Evolutionary conservation across 768 basidiomycete genomes (phyloP).

Genomic region (Coprinopsis marcescibilis): DNA sequence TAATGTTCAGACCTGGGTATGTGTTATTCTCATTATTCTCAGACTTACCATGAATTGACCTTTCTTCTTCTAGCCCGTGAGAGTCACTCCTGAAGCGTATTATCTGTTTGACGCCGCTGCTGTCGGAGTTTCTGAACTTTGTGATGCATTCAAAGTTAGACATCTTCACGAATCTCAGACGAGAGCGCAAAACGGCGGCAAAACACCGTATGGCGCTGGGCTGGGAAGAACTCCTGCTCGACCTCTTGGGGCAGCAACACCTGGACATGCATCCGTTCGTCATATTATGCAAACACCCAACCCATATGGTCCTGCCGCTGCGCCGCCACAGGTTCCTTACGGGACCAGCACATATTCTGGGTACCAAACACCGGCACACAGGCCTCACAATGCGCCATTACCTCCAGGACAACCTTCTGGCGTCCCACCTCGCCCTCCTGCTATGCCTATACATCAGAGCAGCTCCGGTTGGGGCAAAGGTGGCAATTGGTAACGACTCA

Average conservation of each 20-base stretch:
- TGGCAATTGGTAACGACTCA: not conserved
- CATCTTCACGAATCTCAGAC: constrained; percentile 69
- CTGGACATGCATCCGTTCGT: constrained; percentile 75
- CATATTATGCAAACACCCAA: constrained; percentile 74
- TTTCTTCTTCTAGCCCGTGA: constrained; percentile 58
- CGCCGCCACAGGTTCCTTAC: constrained; percentile 32
- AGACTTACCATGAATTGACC: constrained; percentile 10
- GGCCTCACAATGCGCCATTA: constrained; percentile 16
- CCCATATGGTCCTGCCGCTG: constrained; percentile 53
- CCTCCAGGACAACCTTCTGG: constrained; percentile 27
- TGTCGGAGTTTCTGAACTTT: constrained; percentile 86
- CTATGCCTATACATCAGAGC: constrained; percentile 46
- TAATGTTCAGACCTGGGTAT: constrained; percentile 86
- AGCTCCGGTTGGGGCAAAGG: constrained; percentile 21
- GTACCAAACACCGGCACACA: constrained; percentile 46
- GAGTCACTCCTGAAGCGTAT: constrained; percentile 84
- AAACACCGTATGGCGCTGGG: constrained; percentile 75
- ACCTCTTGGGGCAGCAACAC: constrained; percentile 67
- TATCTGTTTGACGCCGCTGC: constrained; percentile 87
- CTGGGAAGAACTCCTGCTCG: constrained; percentile 66
- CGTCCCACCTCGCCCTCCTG: constrained; percentile 42
- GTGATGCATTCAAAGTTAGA: constrained; percentile 94
- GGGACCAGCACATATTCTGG: constrained; percentile 31
- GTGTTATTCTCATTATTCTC: constrained; percentile 20
- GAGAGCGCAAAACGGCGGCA: constrained; percentile 47